Evolutionary conservation across 305 asterid genomes (phyloP).

Genomic region (Fraxinus sp.): DNA sequence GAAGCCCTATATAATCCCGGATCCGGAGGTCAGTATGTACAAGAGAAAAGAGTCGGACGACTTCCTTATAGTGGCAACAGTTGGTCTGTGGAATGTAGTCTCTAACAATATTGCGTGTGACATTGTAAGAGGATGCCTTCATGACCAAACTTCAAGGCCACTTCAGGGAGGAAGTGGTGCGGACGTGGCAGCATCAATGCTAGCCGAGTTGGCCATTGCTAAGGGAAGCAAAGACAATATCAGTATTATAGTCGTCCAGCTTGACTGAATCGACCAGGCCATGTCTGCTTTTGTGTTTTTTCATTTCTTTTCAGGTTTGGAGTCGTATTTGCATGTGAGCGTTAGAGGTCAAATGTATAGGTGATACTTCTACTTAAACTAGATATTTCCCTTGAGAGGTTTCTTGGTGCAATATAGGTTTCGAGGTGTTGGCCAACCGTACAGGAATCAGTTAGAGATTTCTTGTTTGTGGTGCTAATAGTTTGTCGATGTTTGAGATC

Average conservation of each 20-base stretch:
- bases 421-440: neutral
- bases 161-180: neutral
- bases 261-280: slow-evolving; percentile 17
- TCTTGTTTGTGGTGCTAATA: neutral
- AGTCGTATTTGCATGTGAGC: neutral
- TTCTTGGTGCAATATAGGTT: neutral
- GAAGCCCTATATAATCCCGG: slow-evolving; percentile 29
- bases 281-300: neutral
- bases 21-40: slow-evolving; percentile 29
- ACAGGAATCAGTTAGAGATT: neutral
- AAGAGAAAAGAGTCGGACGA: slow-evolving; percentile 26
- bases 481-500: neutral
- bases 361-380: neutral
- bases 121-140: slow-evolving; percentile 8
- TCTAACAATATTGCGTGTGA: slow-evolving; percentile 23
- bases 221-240: slow-evolving; percentile 57
- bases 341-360: slow-evolving; percentile 7
- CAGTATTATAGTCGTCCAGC: slow-evolving; percentile 50
- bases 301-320: neutral
- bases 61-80: slow-evolving; percentile 30
- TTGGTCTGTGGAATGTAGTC: slow-evolving; percentile 39
- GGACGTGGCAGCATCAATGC: slow-evolving; percentile 17
- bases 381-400: neutral
- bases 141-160: neutral
- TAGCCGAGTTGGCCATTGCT: slow-evolving; percentile 52